Conservation (phyloP, 257 asterid species). For the Salvia hispanica region DNA sequence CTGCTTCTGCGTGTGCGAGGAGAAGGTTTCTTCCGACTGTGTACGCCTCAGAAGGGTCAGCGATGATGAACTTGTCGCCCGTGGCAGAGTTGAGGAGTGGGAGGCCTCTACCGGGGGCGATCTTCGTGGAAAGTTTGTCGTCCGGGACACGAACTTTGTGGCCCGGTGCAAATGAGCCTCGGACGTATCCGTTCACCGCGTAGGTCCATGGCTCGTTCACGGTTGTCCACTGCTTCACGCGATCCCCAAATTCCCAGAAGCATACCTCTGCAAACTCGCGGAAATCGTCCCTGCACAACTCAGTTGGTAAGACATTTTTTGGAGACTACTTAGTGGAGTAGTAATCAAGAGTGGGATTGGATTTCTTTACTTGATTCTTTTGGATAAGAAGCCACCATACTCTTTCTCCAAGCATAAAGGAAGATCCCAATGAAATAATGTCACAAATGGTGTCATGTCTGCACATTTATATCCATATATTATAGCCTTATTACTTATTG, state of each 20-base stretch:
- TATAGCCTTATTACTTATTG: not conserved
- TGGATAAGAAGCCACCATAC: constrained; percentile 32
- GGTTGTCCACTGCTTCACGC: constrained; percentile 45
- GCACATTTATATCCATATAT: not conserved
- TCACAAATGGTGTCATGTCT: constrained; percentile 34
- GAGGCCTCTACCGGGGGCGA: not conserved
- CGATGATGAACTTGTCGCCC: not conserved
- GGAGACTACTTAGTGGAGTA: no score
- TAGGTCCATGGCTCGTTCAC: constrained; percentile 42
- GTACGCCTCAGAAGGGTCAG: constrained; percentile 32
- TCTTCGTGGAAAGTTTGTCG: not conserved
- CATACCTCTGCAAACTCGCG: constrained; percentile 38
- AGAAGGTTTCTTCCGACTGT: constrained; percentile 36
- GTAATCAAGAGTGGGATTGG: not conserved
- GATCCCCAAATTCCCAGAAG: constrained; percentile 45
- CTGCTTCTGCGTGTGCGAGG: constrained; percentile 45
- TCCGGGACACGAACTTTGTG: not conserved
- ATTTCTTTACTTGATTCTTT: not conserved
- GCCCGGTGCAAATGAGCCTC: constrained; percentile 22
- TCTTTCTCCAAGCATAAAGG: constrained; percentile 28
- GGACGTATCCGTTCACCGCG: constrained; percentile 11
- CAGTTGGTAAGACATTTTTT: no score
- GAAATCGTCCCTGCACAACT: constrained; percentile 30
- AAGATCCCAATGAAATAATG: constrained; percentile 37
- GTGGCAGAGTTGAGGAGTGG: no score